Percentiles rank a stretch among this genome's conserved stretches.
Conservation (phyloP, 768 basidiomycete genomes). For the Lactifluus pinguis region DNA sequence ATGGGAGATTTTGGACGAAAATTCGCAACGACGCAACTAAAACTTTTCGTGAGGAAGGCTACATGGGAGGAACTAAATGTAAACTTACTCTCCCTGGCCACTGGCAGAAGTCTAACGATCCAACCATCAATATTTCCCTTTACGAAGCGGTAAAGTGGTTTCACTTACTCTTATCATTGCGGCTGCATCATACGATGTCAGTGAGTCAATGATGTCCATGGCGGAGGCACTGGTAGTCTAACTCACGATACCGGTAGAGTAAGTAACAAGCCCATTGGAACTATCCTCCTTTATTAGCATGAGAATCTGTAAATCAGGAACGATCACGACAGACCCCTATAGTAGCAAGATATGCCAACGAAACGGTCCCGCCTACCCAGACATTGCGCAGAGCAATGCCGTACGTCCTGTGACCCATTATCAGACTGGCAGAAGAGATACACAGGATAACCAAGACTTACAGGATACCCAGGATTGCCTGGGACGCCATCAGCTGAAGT, state of each 20-base stretch:
- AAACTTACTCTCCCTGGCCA: background rate
- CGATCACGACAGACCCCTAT: background rate
- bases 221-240: background rate
- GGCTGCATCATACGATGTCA: background rate
- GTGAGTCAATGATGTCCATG: background rate
- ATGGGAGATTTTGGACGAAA: too few relatives aligned
- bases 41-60: background rate
- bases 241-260: background rate
- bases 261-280: background rate
- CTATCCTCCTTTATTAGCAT: background rate
- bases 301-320: background rate
- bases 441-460: background rate
- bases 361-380: background rate
- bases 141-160: background rate
- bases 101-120: background rate
- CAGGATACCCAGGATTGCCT: background rate
- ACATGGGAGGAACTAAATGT: background rate
- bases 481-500: background rate
- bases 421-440: background rate
- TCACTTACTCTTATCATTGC: background rate
- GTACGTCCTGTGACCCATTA: background rate
- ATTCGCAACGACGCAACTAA: too few relatives aligned
- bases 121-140: background rate
- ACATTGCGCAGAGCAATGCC: background rate
- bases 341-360: background rate